Conservation (phyloP, 2,329 filamentous ascomycete genomes). For the Alternaria burnsii region DNA sequence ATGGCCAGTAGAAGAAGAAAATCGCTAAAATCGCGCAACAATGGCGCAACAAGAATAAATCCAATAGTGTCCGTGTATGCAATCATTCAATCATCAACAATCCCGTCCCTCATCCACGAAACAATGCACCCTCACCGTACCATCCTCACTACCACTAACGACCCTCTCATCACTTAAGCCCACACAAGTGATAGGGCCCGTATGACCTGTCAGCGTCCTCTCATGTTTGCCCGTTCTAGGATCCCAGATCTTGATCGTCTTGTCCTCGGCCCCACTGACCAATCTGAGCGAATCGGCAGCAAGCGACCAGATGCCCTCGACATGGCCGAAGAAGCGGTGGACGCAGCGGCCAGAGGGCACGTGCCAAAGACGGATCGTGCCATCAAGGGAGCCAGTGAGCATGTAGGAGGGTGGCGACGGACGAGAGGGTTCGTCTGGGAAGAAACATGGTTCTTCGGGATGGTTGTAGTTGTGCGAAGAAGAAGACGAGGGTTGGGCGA, state of each 20-base stretch:
- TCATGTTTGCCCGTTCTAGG: conserved; percentile 90
- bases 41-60: neutral
- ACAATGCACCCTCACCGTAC: conserved; percentile 76
- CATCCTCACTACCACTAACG: conserved; percentile 92
- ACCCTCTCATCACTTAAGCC: conserved; percentile 89
- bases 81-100: conserved; percentile 1
- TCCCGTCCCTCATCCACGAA: conserved; percentile 27
- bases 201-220: conserved; percentile 88
- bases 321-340: conserved; percentile 93
- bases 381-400: conserved; percentile 89
- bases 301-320: conserved; percentile 95
- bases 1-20: conserved; percentile 1
- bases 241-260: conserved; percentile 97
- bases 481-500: conserved; percentile 17
- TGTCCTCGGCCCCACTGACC: conserved; percentile 89
- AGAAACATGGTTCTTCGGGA: conserved; percentile 55
- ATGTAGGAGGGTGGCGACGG: conserved; percentile 87
- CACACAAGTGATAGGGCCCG: conserved; percentile 90
- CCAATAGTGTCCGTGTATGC: neutral
- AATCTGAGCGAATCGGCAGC: conserved; percentile 88
- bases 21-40: neutral
- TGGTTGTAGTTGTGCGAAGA: conserved; percentile 6
- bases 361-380: conserved; percentile 92
- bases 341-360: conserved; percentile 81
- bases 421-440: conserved; percentile 68